Base-by-base conservation (phyloP, 129 eudicot species). In the Logfia minima region DNA sequence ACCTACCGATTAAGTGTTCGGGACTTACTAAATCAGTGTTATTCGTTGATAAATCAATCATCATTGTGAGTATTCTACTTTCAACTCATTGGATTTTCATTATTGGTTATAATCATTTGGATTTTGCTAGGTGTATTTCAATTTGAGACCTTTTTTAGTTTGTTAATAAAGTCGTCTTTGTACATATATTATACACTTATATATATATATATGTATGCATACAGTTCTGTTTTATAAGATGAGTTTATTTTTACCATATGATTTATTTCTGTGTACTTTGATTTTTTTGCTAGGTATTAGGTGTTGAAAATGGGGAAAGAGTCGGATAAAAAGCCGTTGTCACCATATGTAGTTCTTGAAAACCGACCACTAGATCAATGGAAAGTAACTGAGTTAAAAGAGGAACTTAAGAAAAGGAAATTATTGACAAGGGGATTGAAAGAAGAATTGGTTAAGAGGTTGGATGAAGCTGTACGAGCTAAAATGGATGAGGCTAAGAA, bases 351-450 rank as follows among this genome's bases (percentile, higher is more conserved):
- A 37, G 83, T 83, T 43, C 90, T 89, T 39, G 90, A 83, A 19
- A 83, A 87, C 79, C 85, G 90, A 59, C 82, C 98, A 41, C 84
- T 93, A 73, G 98, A 93, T 81, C 92, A 93, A 61, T 93, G 96
- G 98, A 93, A 88, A 82, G 98, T 93, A 41, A 87, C 96, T 0
- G 98, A 90, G 87, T 81, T 93, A 7, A 93, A 89, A 83, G 98
- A 93, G 78, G 97, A 93, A 81, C 98, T 93, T 17, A 93, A 84
- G 87, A 89, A 77, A 71, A 87, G 98, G 23, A 87, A 78, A 74
- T 75, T 93, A 80, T 61, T 68, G 28, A 86, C 86, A 35, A 87
- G 66, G 78, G 98, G 98, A 45, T 80, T 90, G 83, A 93, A 93
- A 82, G 96, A 90, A 60, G 98, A 90, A 55, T 77, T 93, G 29